Evolutionary conservation across 179 eudicot genomes (phyloP), one percentile per base, ranked within the genome.

Genomic region (Actinidia chinensis): DNA sequence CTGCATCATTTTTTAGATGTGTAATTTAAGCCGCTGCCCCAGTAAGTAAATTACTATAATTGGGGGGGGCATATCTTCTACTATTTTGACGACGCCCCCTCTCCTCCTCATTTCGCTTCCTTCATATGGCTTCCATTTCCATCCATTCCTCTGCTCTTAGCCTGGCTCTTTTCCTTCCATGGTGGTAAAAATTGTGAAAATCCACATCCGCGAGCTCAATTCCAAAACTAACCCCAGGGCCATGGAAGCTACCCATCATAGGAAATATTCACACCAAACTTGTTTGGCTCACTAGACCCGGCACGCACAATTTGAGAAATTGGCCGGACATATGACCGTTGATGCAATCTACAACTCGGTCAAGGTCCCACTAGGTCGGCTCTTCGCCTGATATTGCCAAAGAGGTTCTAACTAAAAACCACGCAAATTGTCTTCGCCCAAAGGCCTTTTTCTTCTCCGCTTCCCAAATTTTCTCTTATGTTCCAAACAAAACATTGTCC

Each of bases 231-330:
- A 48, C 73, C 20, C 66, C 66, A 0, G 44, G 33, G 25, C 66
- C 66, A 17, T 61, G 66, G 66, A 22, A 61, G 36, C 66, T 76
- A 47, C 79, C 79, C 8, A 25, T 76, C 4, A 76, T 76, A 15
- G 79, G 79, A 18, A 76, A 68, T 61, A 66, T 76, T 1, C 73
- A 65, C n/a, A n/a, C n/a, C 51, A 73, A 76, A 52, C 73, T 76
- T 10, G 68, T 13, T 22, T 50, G 73, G 51, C n/a, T 55, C 73
- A 7, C n/a, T 66, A 15, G n/a, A n/a, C n/a, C n/a, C 61, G 63
- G 0, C 73, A 76, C 12, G n/a, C 73, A 12, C 18, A 28, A 73
- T 33, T 40, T 76, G 23, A 76, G 79, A 51, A 18, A 48, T 9
- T 66, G 40, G 61, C 79, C 3, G 4, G n/a, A 66, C 28, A 66